Percentiles rank a stretch among this genome's conserved stretches.
Conservation (phyloP, 176 grass and related monocot genomes). For the Triticum turgidum region DNA sequence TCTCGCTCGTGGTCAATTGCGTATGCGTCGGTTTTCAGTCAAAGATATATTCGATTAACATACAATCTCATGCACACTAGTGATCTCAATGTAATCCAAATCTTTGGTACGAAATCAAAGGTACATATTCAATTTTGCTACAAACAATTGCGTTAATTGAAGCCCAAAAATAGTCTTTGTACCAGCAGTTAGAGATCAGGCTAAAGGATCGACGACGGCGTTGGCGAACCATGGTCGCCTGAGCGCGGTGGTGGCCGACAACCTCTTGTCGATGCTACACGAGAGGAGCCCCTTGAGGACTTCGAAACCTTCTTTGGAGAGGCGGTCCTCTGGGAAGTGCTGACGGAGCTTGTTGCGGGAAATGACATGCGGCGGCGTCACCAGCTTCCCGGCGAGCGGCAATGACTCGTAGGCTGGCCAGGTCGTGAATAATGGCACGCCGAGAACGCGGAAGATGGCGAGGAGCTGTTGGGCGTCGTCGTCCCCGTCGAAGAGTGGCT, state of each 20-base stretch:
- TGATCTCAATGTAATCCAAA: too few species aligned
- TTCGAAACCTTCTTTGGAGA: neutral
- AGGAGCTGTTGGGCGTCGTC: neutral
- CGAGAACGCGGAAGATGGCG: neutral
- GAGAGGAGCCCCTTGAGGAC: neutral
- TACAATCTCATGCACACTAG: too few species aligned
- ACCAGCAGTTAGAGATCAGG: too few species aligned
- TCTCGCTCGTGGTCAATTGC: too few species aligned
- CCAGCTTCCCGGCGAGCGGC: neutral
- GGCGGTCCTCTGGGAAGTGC: neutral
- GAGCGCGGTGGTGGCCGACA: neutral
- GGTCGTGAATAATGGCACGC: neutral
- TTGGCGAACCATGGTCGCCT: neutral
- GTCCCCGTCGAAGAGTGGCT: neutral
- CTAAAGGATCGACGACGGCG: neutral
- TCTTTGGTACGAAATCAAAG: too few species aligned
- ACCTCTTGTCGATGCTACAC: neutral
- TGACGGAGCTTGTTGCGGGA: neutral
- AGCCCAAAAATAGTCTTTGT: too few species aligned
- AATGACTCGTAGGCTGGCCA: neutral
- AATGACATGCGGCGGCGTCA: neutral
- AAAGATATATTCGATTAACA: too few species aligned
- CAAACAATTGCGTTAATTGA: too few species aligned
- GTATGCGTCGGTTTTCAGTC: too few species aligned
- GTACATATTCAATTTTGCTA: too few species aligned